These are phyloP conservation scores for Paramarasmius palmivorus DNA, from an alignment of 1,284 basidiomycete genomes.

Conservation along the genomic window DNA sequence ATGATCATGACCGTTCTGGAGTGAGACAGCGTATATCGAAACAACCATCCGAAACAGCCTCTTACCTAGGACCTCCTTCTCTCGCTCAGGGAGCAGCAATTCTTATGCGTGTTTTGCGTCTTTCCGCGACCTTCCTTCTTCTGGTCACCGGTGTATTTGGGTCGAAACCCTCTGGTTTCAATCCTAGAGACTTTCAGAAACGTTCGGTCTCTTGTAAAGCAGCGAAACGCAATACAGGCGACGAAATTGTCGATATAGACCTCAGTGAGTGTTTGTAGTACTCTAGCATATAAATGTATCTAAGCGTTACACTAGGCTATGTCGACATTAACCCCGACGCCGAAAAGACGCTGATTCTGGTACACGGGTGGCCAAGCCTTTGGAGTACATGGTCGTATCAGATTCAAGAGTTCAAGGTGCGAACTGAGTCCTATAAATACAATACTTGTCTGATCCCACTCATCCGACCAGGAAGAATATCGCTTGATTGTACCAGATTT, in stretches of 20 bases:
- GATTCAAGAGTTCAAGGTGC: constrained; percentile 61
- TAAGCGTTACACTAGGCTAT: constrained; percentile 54
- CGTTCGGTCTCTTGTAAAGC: constrained; percentile 37
- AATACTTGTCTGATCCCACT: neutral
- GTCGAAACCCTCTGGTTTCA: constrained; percentile 26
- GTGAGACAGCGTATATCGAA: no score
- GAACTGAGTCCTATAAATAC: neutral
- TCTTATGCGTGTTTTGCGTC: no score
- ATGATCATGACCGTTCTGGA: no score
- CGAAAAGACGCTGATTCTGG: constrained; percentile 54
- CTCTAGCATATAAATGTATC: neutral
- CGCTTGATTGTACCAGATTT: constrained; percentile 59
- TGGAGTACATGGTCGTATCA: constrained; percentile 75
- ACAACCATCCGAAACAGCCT: no score
- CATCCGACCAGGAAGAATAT: constrained; percentile 50
- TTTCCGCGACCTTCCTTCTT: no score
- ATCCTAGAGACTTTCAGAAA: constrained; percentile 38
- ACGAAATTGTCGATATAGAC: constrained; percentile 32
- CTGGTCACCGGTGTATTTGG: no score
- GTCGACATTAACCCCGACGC: constrained; percentile 59
- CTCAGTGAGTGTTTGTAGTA: constrained; percentile 33
- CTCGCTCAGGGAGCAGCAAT: no score
- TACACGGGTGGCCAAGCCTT: constrained; percentile 75
- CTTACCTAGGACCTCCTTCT: no score
- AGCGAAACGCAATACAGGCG: constrained; percentile 31